Percentiles rank a stretch among this genome's conserved stretches.
Evolutionary conservation across 2,329 filamentous ascomycete genomes (phyloP).

Genomic region (Cytospora piceicola): DNA sequence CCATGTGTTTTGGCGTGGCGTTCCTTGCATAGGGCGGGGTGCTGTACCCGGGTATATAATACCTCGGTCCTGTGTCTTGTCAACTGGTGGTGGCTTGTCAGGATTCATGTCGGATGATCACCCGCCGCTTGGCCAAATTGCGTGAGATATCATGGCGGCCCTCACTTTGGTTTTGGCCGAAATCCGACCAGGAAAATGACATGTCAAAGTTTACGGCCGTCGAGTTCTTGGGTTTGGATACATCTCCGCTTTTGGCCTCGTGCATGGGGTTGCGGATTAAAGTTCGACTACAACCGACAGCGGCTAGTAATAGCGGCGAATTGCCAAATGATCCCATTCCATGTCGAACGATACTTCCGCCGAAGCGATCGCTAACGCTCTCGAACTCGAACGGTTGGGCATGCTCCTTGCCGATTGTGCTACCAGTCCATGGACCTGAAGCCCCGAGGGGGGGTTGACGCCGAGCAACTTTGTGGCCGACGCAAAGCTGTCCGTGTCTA

Average conservation of each 20-base stretch:
- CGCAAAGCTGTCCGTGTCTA: background rate
- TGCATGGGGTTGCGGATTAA: slow-evolving; percentile 9
- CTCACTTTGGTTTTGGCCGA: background rate
- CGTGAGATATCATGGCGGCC: background rate
- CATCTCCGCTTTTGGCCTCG: slow-evolving; percentile 6
- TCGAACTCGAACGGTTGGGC: background rate
- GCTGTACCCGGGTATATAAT: slow-evolving; percentile 13
- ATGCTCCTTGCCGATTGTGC: background rate
- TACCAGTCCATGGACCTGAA: background rate
- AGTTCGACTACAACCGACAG: background rate
- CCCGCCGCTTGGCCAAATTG: background rate
- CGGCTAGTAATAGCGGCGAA: slow-evolving; percentile 8
- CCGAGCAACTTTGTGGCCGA: background rate
- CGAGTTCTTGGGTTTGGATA: background rate
- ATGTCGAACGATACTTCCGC: slow-evolving; percentile 9
- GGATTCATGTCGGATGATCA: background rate
- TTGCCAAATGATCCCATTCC: slow-evolving; percentile 8
- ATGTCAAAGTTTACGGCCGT: background rate
- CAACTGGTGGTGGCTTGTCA: background rate
- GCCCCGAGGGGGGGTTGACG: background rate
- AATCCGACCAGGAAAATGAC: slow-evolving; percentile 9
- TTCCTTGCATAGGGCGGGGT: slow-evolving; percentile 8
- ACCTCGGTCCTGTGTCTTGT: background rate
- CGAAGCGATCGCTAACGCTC: background rate
- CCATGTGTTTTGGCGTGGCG: slow-evolving; percentile 2